phyloP scores from a whole-genome alignment of 164 flowering plant genomes.

The Vitis rupestris region DNA sequence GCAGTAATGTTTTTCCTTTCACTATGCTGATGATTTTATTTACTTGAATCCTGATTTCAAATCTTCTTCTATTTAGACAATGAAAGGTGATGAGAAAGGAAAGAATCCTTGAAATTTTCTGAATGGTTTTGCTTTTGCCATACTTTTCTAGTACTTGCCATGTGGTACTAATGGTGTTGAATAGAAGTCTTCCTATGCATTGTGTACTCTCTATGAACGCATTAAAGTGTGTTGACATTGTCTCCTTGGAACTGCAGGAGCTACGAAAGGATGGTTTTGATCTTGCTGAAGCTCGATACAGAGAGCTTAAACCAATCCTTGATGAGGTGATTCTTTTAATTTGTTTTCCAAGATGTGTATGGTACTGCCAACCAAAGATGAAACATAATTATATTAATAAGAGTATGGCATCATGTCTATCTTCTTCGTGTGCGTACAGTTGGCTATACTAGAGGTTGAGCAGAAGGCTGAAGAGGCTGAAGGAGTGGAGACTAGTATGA shows the following conservation, averaged over 20 bases:
- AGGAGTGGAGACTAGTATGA: constrained; percentile 69
- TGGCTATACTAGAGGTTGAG: constrained; percentile 84
- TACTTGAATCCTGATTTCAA: neutral
- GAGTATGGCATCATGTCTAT: neutral
- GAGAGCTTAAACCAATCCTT: constrained; percentile 92
- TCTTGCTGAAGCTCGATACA: constrained; percentile 85
- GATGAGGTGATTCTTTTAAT: constrained; percentile 63
- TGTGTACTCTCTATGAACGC: too few species aligned
- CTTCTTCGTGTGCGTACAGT: constrained; percentile 33
- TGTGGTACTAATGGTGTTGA: too few species aligned
- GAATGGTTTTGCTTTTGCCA: too few species aligned
- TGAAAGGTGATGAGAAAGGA: neutral
- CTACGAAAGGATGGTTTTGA: constrained; percentile 98
- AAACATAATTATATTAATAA: neutral
- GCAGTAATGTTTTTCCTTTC: neutral
- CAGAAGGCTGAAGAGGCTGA: constrained; percentile 94
- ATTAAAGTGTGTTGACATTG: neutral
- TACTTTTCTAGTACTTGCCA: too few species aligned
- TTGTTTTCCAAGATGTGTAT: neutral
- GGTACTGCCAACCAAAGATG: too few species aligned
- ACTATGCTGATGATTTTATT: neutral
- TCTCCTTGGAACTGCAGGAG: constrained; percentile 48
- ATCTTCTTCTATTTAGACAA: too few species aligned
- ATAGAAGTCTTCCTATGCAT: too few species aligned
- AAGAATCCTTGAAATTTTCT: neutral